Percentiles rank a stretch among this genome's conserved stretches.
These are phyloP conservation scores for Lentinula sp. DNA, from an alignment of 768 basidiomycete genomes.

Conservation along the genomic window DNA sequence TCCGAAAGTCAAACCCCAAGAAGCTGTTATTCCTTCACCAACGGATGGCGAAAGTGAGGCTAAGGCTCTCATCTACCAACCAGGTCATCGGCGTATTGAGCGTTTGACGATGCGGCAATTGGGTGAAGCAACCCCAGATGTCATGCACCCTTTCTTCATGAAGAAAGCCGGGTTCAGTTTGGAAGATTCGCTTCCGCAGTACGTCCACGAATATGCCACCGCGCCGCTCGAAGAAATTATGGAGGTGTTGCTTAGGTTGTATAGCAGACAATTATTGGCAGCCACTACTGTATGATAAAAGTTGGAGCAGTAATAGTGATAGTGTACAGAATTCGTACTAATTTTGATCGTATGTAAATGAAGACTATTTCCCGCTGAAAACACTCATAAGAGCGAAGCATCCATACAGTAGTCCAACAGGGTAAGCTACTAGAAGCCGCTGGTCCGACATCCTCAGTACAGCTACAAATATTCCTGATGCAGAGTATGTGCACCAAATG, in stretches of 20 bases:
- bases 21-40: neutral
- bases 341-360: neutral
- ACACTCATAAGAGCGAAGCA: conserved; percentile 92
- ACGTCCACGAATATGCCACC: conserved; percentile 85
- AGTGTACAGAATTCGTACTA: neutral
- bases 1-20: neutral
- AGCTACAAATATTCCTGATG: conserved; percentile 92
- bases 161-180: conserved; percentile 79
- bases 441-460: conserved; percentile 96
- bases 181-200: conserved; percentile 80
- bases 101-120: conserved; percentile 81
- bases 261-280: conserved; percentile 63
- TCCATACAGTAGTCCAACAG: conserved; percentile 88
- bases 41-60: conserved; percentile 14
- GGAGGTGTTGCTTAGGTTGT: conserved; percentile 70
- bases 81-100: conserved; percentile 61
- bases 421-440: conserved; percentile 92
- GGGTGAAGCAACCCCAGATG: conserved; percentile 84
- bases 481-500: conserved; percentile 95
- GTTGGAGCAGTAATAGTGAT: neutral
- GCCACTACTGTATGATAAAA: conserved; percentile 10
- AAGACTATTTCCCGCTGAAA: conserved; percentile 46
- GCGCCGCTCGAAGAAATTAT: conserved; percentile 78
- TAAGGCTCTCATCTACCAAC: conserved; percentile 41
- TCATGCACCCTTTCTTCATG: conserved; percentile 85